Base-by-base conservation (phyloP, 257 asterid species). In the Capsicum chinense region DNA sequence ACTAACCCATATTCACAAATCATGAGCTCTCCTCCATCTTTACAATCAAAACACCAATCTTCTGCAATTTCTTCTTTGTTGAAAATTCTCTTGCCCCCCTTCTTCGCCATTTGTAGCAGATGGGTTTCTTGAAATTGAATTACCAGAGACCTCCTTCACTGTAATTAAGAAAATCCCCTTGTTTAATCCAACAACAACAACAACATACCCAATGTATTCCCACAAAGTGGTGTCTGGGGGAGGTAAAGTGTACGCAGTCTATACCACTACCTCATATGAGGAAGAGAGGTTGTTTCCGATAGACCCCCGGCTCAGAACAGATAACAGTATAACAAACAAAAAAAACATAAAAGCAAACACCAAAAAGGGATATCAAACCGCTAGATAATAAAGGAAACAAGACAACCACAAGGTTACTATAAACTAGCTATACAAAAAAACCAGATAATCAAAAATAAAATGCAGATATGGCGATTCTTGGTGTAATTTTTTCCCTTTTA, bases 31-130 rank as follows among this genome's bases (percentile, higher is more conserved):
- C 98, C 98, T 56, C 97, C 99, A 35, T 95, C 97, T 88, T 95
- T 94, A 83, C 99, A 95, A 1, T 64, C 84, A 37, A 95, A 95
- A 84, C 99, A 95, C 91, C 95, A 95, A 79, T 88, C 89, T 50
- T 95, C 97, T 1, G 95, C 86, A 3, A n/a, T 6, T 12, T 81
- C 83, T 62, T 93, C 93, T 89, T 92, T 91, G 67, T 83, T 89
- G 5, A 60, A 13, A 26, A 19, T 81, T 87, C 67, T 68, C 79
- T 67, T 90, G 76, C 73, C 83, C 88, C 60, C 90, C 94, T 87
- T 92, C 88, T 7, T 86, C 39, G n/a, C 71, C 59, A 56, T 68
- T 39, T 70, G 0, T 62, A 62, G 14, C 33, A 62, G 15, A 62
- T 9, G 14, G 4, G 8, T 69, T 16, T 44, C 5, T 62, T 80